Conservation (phyloP, 2,329 filamentous ascomycete species). For the Onygena corvina region DNA sequence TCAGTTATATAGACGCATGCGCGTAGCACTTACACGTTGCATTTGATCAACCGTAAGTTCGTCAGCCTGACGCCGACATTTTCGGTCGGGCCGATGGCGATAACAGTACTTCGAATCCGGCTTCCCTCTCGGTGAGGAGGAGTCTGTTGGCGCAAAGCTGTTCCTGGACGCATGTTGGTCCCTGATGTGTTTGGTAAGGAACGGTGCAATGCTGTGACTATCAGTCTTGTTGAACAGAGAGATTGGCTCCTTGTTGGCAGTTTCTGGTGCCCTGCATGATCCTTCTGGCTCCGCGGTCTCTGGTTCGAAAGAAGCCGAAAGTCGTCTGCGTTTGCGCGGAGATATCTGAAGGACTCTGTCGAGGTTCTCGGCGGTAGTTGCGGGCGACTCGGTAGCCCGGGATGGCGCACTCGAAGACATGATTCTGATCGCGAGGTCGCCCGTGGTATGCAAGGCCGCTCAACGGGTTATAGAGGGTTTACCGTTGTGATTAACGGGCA, state of each 20-base stretch:
- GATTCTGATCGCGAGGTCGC: not conserved
- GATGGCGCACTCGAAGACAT: constrained; percentile 8
- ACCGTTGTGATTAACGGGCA: not conserved
- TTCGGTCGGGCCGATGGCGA: constrained; percentile 82
- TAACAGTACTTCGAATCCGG: constrained; percentile 90
- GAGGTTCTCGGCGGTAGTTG: not conserved
- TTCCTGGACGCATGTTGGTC: constrained; percentile 58
- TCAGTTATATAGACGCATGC: not conserved
- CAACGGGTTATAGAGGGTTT: too few species aligned
- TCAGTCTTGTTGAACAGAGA: constrained; percentile 45
- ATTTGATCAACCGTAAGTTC: constrained; percentile 93
- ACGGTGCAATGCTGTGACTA: constrained; percentile 65
- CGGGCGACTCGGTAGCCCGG: not conserved
- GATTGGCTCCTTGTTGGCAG: constrained; percentile 13
- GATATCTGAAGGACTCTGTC: constrained; percentile 9
- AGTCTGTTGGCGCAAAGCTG: constrained; percentile 11
- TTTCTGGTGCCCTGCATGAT: not conserved
- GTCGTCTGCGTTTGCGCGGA: constrained; percentile 16
- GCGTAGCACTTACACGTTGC: constrained; percentile 54
- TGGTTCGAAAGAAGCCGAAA: constrained; percentile 9
- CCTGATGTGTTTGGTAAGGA: constrained; percentile 76
- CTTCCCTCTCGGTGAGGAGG: constrained; percentile 27
- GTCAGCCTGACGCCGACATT: constrained; percentile 84
- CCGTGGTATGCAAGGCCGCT: too few species aligned
- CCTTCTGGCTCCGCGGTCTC: not conserved